These are phyloP conservation scores for Aspergillus steynii DNA, from an alignment of 495 filamentous ascomycete species.

Conservation along the genomic window DNA sequence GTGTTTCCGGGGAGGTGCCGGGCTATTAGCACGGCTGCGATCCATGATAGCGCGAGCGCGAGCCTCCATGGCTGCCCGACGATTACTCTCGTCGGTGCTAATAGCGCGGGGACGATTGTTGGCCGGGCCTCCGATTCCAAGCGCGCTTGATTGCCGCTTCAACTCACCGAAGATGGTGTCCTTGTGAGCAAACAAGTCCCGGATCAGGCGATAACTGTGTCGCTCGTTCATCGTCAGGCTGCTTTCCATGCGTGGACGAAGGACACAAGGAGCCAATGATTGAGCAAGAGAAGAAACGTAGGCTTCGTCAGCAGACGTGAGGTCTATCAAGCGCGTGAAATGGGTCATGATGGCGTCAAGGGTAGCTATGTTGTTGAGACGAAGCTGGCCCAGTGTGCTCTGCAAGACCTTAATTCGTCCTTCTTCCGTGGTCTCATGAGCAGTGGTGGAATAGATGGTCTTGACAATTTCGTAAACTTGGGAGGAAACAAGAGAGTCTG, in stretches of 20 bases:
- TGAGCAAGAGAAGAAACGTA: conserved; percentile 78
- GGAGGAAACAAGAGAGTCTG: conserved; percentile 95
- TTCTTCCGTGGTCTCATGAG: conserved; percentile 68
- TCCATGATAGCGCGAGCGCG: conserved; percentile 79
- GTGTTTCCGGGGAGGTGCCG: conserved; percentile 62
- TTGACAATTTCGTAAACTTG: conserved; percentile 99
- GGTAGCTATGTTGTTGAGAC: conserved; percentile 96
- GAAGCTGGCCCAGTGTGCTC: conserved; percentile 90
- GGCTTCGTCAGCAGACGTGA: conserved; percentile 91
- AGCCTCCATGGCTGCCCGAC: conserved; percentile 90
- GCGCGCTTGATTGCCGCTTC: conserved; percentile 79
- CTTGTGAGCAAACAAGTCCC: conserved; percentile 92
- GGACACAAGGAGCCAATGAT: conserved; percentile 79
- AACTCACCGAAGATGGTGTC: conserved; percentile 93
- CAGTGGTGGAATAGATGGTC: conserved; percentile 81
- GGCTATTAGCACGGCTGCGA: conserved; percentile 71
- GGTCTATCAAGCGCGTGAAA: conserved; percentile 93
- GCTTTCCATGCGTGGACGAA: conserved; percentile 81
- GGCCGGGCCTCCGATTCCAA: conserved; percentile 37
- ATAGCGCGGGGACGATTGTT: conserved; percentile 72
- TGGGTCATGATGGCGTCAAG: conserved; percentile 98
- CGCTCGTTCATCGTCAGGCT: conserved; percentile 94
- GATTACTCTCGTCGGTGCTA: conserved; percentile 94
- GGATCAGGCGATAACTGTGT: conserved; percentile 86
- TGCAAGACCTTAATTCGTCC: conserved; percentile 89